phyloP scores from a whole-genome alignment of 768 basidiomycete species.

The Rhodotorula taiwanensis region DNA sequence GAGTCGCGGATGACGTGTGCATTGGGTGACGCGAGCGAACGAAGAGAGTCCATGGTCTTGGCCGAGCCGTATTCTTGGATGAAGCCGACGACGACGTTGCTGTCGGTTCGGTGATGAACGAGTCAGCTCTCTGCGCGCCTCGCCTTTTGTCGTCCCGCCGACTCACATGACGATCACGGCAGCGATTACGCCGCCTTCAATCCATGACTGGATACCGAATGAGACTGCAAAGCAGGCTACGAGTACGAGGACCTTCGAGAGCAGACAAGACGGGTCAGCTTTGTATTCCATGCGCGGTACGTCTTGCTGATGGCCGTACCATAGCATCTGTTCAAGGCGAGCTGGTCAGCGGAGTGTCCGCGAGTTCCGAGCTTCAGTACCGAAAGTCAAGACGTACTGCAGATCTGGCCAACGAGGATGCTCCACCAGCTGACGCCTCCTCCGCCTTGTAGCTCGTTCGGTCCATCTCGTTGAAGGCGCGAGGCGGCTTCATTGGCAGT shows the following conservation, averaged over 20 bases:
- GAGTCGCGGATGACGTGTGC: slow-evolving; percentile 50
- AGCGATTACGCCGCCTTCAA: slow-evolving; percentile 54
- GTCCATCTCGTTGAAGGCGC: slow-evolving; percentile 21
- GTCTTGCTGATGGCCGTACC: not conserved
- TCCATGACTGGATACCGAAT: slow-evolving; percentile 54
- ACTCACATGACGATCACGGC: slow-evolving; percentile 39
- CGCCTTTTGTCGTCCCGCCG: no score
- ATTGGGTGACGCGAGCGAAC: slow-evolving; percentile 51
- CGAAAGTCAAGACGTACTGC: slow-evolving; percentile 40
- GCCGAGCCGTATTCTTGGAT: slow-evolving; percentile 52
- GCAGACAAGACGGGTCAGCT: not conserved
- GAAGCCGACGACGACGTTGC: slow-evolving; percentile 45
- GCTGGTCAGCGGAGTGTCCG: not conserved
- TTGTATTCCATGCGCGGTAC: no score
- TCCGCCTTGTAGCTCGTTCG: slow-evolving; percentile 28
- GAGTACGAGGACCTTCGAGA: slow-evolving; percentile 37
- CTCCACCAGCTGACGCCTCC: slow-evolving; percentile 37
- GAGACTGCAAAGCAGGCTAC: slow-evolving; percentile 49
- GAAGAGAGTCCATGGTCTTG: slow-evolving; percentile 53
- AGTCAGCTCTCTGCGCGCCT: no score
- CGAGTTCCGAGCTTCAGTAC: no score
- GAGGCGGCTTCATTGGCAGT: not conserved
- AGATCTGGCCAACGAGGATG: slow-evolving; percentile 43
- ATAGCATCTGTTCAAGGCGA: not conserved
- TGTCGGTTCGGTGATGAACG: no score